Evolutionary conservation across 768 basidiomycete species (phyloP).

Genomic region (Fistulinella prunicolor): DNA sequence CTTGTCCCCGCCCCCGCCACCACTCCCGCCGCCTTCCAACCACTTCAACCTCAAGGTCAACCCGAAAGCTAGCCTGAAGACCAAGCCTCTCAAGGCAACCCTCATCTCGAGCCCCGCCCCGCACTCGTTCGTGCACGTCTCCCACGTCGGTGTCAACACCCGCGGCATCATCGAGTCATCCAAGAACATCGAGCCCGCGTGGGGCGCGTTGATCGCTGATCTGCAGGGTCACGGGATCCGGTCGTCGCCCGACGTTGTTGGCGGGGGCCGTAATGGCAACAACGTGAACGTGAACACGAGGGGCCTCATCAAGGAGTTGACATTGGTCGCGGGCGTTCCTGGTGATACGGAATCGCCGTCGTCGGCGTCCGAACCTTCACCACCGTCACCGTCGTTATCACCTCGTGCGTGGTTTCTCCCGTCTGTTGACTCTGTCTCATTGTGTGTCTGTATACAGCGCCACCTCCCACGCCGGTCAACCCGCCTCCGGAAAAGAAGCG

Average conservation of each 20-base stretch:
- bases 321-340: conserved; percentile 17
- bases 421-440: too few relatives aligned
- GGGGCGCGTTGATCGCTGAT: conserved; percentile 46
- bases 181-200: conserved; percentile 51
- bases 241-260: conserved; percentile 26
- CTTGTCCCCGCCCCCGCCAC: too few relatives aligned
- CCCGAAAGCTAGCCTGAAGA: too few relatives aligned
- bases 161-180: conserved; percentile 52
- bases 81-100: conserved; percentile 29
- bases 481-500: conserved; percentile 27
- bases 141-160: conserved; percentile 58
- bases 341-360: neutral
- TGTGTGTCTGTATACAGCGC: neutral
- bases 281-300: conserved; percentile 23
- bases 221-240: conserved; percentile 39
- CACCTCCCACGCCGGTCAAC: conserved; percentile 9
- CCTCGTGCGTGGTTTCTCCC: conserved; percentile 8
- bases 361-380: conserved; percentile 1
- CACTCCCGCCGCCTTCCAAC: too few relatives aligned
- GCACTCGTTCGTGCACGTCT: conserved; percentile 63
- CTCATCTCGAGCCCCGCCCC: conserved; percentile 58
- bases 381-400: neutral
- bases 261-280: conserved; percentile 1
- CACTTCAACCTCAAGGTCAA: too few relatives aligned
- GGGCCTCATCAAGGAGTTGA: conserved; percentile 37